These are phyloP conservation scores for Millerago galiae DNA, from an alignment of 805 yeast genomes.

Conservation along the genomic window DNA sequence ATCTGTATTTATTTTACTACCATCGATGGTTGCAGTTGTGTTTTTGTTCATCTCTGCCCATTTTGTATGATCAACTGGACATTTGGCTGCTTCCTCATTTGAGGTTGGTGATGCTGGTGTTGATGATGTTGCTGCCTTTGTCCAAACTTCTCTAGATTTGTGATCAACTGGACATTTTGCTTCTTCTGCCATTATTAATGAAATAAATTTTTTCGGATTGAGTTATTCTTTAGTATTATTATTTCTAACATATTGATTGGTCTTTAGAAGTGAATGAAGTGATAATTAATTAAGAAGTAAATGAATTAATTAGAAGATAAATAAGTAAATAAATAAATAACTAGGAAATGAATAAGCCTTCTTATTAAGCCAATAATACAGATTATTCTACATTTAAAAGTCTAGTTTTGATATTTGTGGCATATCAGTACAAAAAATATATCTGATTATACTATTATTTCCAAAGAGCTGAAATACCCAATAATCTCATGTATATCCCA, in stretches of 20 bases:
- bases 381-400: no score
- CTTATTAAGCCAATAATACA: no score
- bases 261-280: conserved; percentile 6
- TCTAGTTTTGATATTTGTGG: no score
- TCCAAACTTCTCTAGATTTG: conserved; percentile 19
- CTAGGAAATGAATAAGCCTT: no score
- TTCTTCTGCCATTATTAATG: no score
- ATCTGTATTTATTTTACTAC: conserved; percentile 15
- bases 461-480: background rate
- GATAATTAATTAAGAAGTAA: no score
- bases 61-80: conserved; percentile 63
- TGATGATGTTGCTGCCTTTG: conserved; percentile 15
- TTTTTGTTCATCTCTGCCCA: conserved; percentile 40
- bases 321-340: background rate
- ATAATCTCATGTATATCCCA: background rate
- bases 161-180: conserved; percentile 49
- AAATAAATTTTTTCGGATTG: no score
- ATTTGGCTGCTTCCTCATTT: conserved; percentile 28
- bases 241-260: no score
- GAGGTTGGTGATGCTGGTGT: conserved; percentile 1
- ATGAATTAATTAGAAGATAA: no score
- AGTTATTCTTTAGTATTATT: no score
- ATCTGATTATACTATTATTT: background rate
- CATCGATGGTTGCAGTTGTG: conserved; percentile 11
- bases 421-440: no score